These are phyloP conservation scores for Lipomyces kockii DNA, from an alignment of 805 yeast genomes.

Conservation along the genomic window DNA sequence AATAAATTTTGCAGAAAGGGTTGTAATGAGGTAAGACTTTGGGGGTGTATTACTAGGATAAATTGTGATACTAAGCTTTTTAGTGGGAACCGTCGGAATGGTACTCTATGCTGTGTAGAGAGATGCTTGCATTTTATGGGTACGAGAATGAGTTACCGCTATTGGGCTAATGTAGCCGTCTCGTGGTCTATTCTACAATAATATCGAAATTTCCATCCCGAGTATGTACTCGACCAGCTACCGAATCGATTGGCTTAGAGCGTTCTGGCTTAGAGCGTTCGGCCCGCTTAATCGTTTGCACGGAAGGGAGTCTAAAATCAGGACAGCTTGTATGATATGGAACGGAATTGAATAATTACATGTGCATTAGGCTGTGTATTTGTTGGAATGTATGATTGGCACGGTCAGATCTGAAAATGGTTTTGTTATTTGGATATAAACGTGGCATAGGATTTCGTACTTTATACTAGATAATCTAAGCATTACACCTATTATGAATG, in stretches of 20 bases:
- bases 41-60: neutral
- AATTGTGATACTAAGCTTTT: neutral
- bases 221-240: neutral
- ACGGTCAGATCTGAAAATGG: neutral
- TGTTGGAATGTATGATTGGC: neutral
- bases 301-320: neutral
- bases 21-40: constrained; percentile 30
- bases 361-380: neutral
- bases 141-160: constrained; percentile 35
- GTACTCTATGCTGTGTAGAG: constrained; percentile 39
- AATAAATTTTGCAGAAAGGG: constrained; percentile 28
- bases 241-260: neutral
- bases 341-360: neutral
- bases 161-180: constrained; percentile 25
- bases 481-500: too few species aligned
- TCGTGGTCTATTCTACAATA: neutral
- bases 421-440: neutral
- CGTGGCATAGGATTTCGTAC: neutral
- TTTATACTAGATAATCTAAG: neutral
- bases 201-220: neutral
- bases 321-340: neutral
- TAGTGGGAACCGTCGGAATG: constrained; percentile 38
- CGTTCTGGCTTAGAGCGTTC: neutral
- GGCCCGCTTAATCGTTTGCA: neutral
- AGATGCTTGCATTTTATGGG: constrained; percentile 39